These are phyloP conservation scores for Dendrobium nobile DNA, from an alignment of 106 monocot genomes.

Conservation along the genomic window DNA sequence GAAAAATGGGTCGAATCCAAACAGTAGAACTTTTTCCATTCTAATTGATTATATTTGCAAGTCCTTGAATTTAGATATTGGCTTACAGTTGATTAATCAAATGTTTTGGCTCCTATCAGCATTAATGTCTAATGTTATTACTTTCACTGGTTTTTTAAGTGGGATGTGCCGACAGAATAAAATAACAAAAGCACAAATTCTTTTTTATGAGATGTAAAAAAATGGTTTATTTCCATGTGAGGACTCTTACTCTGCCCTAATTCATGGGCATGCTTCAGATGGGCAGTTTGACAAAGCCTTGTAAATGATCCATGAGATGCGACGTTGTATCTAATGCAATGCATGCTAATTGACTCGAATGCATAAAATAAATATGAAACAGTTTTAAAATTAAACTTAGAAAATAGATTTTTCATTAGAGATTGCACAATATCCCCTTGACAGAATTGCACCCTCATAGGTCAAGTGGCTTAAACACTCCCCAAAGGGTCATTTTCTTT, in stretches of 20 bases:
- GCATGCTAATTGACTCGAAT: too few relatives aligned
- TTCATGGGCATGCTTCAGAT: constrained; percentile 22
- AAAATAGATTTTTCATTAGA: too few relatives aligned
- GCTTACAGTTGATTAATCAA: constrained; percentile 23
- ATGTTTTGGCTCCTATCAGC: constrained; percentile 29
- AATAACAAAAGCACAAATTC: constrained; percentile 23
- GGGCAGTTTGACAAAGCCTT: constrained; percentile 27
- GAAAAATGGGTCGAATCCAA: constrained; percentile 25
- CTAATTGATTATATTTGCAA: constrained; percentile 24
- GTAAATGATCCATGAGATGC: constrained; percentile 22
- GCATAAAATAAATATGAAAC: too few relatives aligned
- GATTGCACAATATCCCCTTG: too few relatives aligned
- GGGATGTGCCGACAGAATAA: constrained; percentile 24
- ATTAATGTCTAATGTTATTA: constrained; percentile 22
- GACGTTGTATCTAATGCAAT: too few relatives aligned
- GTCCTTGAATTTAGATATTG: constrained; percentile 17
- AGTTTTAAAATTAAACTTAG: too few relatives aligned
- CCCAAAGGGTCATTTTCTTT: too few relatives aligned
- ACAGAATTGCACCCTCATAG: too few relatives aligned
- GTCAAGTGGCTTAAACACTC: too few relatives aligned
- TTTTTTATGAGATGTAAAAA: constrained; percentile 32
- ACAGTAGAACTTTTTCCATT: constrained; percentile 40
- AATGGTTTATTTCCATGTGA: constrained; percentile 29
- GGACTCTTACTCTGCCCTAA: constrained; percentile 30
- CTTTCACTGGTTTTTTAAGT: constrained; percentile 35